Conservation (phyloP, 139 green algal genomes). For the Chlamydomonas sp. region DNA sequence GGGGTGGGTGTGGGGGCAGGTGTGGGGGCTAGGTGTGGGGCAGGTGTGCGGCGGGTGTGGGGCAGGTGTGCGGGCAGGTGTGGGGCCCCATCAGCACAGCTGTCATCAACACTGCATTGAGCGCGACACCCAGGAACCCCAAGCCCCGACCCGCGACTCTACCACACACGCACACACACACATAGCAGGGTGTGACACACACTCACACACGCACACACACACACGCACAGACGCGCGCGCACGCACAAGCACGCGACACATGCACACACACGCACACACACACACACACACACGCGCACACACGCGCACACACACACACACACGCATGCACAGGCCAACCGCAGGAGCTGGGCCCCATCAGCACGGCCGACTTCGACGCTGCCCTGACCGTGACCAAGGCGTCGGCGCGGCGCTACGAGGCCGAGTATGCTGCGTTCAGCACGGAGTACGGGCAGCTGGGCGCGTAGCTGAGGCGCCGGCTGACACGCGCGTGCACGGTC, state of each 20-base stretch:
- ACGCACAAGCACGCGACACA: too few species aligned
- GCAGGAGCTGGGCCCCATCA: constrained; percentile 39
- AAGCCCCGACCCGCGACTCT: too few species aligned
- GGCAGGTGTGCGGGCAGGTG: too few species aligned
- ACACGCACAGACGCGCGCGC: neutral
- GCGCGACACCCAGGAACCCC: too few species aligned
- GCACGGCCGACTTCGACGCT: constrained; percentile 35
- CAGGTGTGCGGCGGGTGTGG: too few species aligned
- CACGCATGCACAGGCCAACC: neutral
- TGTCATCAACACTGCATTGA: constrained; percentile 45
- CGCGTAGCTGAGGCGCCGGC: too few species aligned
- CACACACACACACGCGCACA: neutral
- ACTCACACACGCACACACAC: neutral
- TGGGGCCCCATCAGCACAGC: constrained; percentile 35
- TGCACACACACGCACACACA: too few species aligned
- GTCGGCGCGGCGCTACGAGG: constrained; percentile 27
- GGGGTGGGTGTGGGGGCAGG: too few species aligned
- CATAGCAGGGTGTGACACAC: neutral
- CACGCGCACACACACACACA: neutral
- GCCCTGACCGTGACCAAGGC: constrained; percentile 49
- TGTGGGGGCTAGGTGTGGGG: too few species aligned
- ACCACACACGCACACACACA: too few species aligned
- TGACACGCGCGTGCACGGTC: too few species aligned
- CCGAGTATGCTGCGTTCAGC: constrained; percentile 37
- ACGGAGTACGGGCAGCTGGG: constrained; percentile 35